Base-by-base conservation (phyloP, 2,329 filamentous ascomycete genomes). In the Trichoderma arundinaceum region DNA sequence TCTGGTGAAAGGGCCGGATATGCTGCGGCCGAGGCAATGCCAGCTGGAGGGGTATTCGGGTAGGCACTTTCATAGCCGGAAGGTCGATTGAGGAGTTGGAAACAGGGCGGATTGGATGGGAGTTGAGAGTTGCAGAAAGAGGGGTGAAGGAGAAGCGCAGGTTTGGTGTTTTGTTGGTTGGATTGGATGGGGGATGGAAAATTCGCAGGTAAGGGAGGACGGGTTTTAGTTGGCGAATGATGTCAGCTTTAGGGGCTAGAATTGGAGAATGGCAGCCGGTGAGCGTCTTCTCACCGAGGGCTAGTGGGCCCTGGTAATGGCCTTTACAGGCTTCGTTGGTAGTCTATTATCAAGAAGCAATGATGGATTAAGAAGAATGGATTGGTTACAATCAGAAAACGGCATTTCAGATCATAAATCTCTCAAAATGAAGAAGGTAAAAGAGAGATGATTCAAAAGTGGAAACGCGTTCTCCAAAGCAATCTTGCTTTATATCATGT, bases 1-100 rank as follows among this genome's bases (percentile, higher is more conserved):
- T 74, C 57, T 74, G 71, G 68, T 77, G 77, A 66, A 81, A 69
- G 4, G 75, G 66, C 10, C 75, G 73, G 63, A 69, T 41, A 43
- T 68, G 35, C 64, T 48, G 35, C 67, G 15, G 43, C 70, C 69
- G 65, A 74, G 74, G 15, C 74, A 69, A 71, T 51, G 69, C 72
- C 53, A 77, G 72, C 52, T 77, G 77, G 28, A 82, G 71, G n/a
- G 78, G 74, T 70, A 80, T 69, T 73, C 77, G 77, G 28, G 77
- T 71, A 39, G 78, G 69, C 28, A 77, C 72, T 68, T 79, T 79
- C 82, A 84, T 84, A 44, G 61, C 72, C 46, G 66, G 44, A 35
- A 10, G 39, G 58, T n/a, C 49, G 66, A 68, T 46, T 66, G 53
- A 51, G 2, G 9, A 1, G 19, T 10, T 5, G 12, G 19, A 48